These are phyloP conservation scores for Pseudocercospora crystallina DNA, from an alignment of 2,329 filamentous ascomycete species.

Conservation along the genomic window DNA sequence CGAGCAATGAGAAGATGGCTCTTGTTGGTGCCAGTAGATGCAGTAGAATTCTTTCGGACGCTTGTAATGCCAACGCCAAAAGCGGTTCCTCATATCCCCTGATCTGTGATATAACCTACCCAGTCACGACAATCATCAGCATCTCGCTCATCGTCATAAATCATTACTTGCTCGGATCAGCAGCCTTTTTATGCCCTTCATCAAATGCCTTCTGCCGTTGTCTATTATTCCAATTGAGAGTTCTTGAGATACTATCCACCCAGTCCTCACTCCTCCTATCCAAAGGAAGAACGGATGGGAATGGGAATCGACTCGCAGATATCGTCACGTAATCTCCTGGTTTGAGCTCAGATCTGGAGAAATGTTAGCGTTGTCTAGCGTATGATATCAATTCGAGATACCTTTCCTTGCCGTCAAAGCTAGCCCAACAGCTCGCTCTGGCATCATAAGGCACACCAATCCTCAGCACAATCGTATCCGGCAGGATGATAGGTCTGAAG, in stretches of 20 bases:
- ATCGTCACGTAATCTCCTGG: slow-evolving; percentile 85
- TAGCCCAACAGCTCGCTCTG: slow-evolving; percentile 89
- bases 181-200: slow-evolving; percentile 25
- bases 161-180: not conserved
- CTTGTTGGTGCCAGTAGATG: too few relatives aligned
- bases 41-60: too few relatives aligned
- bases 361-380: not conserved
- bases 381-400: too few relatives aligned
- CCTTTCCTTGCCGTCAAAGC: slow-evolving; percentile 90
- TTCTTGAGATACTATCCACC: slow-evolving; percentile 77
- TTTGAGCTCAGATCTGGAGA: slow-evolving; percentile 56
- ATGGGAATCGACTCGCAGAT: slow-evolving; percentile 76
- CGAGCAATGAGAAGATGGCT: too few relatives aligned
- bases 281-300: slow-evolving; percentile 71
- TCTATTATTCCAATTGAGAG: slow-evolving; percentile 77
- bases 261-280: slow-evolving; percentile 73
- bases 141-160: too few relatives aligned
- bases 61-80: too few relatives aligned
- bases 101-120: too few relatives aligned
- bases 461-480: slow-evolving; percentile 90
- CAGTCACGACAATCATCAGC: too few relatives aligned
- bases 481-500: slow-evolving; percentile 93
- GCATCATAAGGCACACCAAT: slow-evolving; percentile 94
- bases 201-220: slow-evolving; percentile 70
- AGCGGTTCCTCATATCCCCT: too few relatives aligned